These are phyloP conservation scores for Ascochyta lentis DNA, from an alignment of 2,329 filamentous ascomycete genomes.

Conservation along the genomic window DNA sequence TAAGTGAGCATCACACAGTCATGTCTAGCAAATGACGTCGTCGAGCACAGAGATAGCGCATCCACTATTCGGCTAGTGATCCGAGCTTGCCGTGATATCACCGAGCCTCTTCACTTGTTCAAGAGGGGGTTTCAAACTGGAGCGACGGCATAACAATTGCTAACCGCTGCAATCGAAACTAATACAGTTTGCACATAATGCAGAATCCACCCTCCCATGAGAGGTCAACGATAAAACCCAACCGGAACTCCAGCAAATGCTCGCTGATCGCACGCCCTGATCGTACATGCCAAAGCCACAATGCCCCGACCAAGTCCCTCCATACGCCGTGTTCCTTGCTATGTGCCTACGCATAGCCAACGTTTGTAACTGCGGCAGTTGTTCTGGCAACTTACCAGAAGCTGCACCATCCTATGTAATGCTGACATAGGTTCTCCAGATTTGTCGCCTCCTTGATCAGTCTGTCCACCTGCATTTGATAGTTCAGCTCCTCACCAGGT, in stretches of 20 bases:
- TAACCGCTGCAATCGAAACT: neutral
- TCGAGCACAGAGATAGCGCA: slow-evolving; percentile 11
- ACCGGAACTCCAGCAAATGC: slow-evolving; percentile 16
- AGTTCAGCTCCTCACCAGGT: slow-evolving; percentile 75
- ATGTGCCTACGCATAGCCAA: neutral
- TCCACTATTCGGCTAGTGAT: slow-evolving; percentile 12
- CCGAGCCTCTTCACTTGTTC: neutral
- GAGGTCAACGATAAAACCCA: neutral
- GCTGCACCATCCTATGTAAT: slow-evolving; percentile 99
- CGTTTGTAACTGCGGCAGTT: neutral
- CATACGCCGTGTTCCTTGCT: neutral
- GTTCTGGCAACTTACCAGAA: slow-evolving; percentile 72
- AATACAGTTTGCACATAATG: slow-evolving; percentile 2
- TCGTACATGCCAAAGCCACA: slow-evolving; percentile 10
- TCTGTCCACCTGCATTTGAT: slow-evolving; percentile 90
- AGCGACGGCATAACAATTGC: neutral
- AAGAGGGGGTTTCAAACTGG: neutral
- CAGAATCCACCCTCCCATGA: neutral
- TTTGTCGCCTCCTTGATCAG: slow-evolving; percentile 95
- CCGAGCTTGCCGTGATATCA: slow-evolving; percentile 13
- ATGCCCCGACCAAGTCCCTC: neutral
- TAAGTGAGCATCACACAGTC: slow-evolving; percentile 10
- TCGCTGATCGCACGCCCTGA: slow-evolving; percentile 6
- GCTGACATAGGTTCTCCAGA: slow-evolving; percentile 95
- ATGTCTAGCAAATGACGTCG: slow-evolving; percentile 14